Evolutionary conservation across 2,329 filamentous ascomycete species (phyloP).

Genomic region (Verticillium tricorpus): DNA sequence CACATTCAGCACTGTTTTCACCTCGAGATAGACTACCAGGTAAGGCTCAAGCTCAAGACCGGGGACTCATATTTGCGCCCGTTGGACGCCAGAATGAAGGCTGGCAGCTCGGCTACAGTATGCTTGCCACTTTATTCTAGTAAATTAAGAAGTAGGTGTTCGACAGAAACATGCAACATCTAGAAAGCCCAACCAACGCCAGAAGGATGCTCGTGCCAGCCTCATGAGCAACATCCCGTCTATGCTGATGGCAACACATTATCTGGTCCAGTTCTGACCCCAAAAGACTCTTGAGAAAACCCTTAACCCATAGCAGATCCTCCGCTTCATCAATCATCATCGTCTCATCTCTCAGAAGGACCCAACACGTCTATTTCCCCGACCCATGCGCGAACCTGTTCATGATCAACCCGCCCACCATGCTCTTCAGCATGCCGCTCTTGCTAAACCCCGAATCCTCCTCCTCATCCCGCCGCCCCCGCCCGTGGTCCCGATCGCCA

Average conservation of each 20-base stretch:
- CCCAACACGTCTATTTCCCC: neutral
- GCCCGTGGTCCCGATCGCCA: neutral
- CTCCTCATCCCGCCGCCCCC: neutral
- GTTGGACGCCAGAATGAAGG: too few relatives aligned
- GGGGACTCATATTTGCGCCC: too few relatives aligned
- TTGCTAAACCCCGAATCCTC: neutral
- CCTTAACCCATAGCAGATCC: neutral
- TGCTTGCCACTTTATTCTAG: too few relatives aligned
- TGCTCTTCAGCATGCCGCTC: slow-evolving; percentile 7
- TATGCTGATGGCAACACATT: neutral
- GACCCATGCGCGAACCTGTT: slow-evolving; percentile 7
- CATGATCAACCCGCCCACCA: slow-evolving; percentile 11
- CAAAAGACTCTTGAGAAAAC: neutral
- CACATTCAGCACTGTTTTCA: too few relatives aligned
- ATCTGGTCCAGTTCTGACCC: neutral
- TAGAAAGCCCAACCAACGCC: neutral
- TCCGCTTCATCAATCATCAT: neutral
- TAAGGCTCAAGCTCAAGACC: too few relatives aligned
- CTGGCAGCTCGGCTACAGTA: too few relatives aligned
- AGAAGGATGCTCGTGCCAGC: neutral
- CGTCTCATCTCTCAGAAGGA: too few relatives aligned
- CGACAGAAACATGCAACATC: too few relatives aligned
- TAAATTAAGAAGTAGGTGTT: too few relatives aligned
- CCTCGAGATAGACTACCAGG: too few relatives aligned
- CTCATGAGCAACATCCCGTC: neutral